Percentiles rank a stretch among this genome's conserved stretches.
phyloP scores from a whole-genome alignment of 768 basidiomycete genomes.

The Dioszegia hungarica region DNA sequence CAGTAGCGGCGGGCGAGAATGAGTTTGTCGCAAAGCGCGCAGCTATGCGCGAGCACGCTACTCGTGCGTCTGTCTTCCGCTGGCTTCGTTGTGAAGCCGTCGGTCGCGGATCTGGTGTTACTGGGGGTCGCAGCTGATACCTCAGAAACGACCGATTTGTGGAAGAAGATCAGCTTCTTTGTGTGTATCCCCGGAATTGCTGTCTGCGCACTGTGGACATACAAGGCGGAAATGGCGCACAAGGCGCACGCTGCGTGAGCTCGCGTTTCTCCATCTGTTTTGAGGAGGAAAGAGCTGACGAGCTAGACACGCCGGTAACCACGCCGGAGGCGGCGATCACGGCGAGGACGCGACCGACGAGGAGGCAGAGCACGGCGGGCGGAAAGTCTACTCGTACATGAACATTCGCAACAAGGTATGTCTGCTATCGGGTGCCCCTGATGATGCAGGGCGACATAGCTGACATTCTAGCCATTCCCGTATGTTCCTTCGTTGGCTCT shows the following conservation, averaged over 20 bases:
- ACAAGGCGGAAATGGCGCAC: conserved; percentile 46
- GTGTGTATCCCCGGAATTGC: conserved; percentile 45
- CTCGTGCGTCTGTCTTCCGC: conserved; percentile 27
- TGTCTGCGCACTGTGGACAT: conserved; percentile 42
- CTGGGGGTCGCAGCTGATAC: not conserved
- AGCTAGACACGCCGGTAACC: not conserved
- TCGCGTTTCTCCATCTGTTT: too few species aligned
- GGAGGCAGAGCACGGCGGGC: conserved; percentile 35
- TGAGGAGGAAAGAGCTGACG: not conserved
- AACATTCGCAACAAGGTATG: conserved; percentile 48
- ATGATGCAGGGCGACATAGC: not conserved
- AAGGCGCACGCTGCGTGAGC: conserved; percentile 44
- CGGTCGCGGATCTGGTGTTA: not conserved
- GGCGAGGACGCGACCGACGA: conserved; percentile 3
- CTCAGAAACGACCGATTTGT: conserved; percentile 44
- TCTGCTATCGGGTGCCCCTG: too few species aligned
- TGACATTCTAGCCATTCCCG: conserved; percentile 1
- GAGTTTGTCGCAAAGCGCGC: conserved; percentile 35
- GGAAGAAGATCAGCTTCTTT: conserved; percentile 32
- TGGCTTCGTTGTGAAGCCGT: too few species aligned
- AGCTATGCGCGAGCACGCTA: conserved; percentile 43
- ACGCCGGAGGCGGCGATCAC: conserved; percentile 2
- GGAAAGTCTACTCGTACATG: conserved; percentile 49
- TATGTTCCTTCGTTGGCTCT: conserved; percentile 4
- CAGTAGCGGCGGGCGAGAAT: conserved; percentile 27